Evolutionary conservation across 495 filamentous ascomycete species (phyloP), one percentile per base, ranked within the genome.

Genomic region (Amorphotheca resinae): DNA sequence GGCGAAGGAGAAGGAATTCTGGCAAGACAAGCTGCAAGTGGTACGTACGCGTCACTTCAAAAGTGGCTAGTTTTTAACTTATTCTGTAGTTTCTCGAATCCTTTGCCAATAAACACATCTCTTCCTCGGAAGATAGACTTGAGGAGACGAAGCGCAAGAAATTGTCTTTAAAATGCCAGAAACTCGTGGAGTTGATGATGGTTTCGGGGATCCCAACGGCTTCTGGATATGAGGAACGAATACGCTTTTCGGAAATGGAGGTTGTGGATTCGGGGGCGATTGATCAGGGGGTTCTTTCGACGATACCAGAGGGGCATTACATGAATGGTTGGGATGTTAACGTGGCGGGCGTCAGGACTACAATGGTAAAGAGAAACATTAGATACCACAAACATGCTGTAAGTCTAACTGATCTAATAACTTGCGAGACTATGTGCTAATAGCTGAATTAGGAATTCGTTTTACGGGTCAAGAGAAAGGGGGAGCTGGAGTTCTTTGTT

Each of bases 171-270:
- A 98, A 98, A 71, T 84, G 84, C 22, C 79, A 87, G 58, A 98
- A 98, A 68, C 64, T 98, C 39, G 82, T 98, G 22, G 91, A 96
- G 64, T 67, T 98, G 45, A 96, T 98, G 91, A 95, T 98, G 87
- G 93, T 96, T 14, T 95, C 87, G 3, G 91, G 93, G 3, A 80
- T 98, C 36, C 87, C 83, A 16, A 98, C 91, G 1, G 87, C 91
- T 12, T 95, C 87, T 14, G 91, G 91, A 2, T 98, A 96, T 54
- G 91, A 98, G 62, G 91, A 98, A 59, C 74, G 91, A 14, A 93
- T 98, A 50, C 74, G 86, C 28, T 98, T 98, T 56, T 84, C 87
- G 0, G 91, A 98, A 63, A 80, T 98, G 60, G 91, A 96, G 57
- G 84, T 95, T 15, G 86, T 96, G 14, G 91, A 98, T 49, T 74